Conservation (phyloP, 495 filamentous ascomycete species). For the Penicillium tannophilum region DNA sequence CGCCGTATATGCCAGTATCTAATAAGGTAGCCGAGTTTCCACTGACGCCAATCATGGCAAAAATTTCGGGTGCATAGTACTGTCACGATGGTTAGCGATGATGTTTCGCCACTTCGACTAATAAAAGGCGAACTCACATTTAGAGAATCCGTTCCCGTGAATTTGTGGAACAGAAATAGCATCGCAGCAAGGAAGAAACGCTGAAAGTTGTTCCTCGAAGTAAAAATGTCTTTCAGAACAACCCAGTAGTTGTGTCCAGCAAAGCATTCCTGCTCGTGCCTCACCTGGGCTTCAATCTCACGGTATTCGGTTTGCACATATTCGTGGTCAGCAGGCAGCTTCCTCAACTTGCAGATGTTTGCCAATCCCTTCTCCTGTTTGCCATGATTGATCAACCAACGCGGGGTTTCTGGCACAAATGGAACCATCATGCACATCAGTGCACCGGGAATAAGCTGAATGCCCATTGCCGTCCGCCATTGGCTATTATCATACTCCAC, state of each 20-base stretch:
- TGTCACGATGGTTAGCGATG: constrained; percentile 8
- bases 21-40: constrained; percentile 38
- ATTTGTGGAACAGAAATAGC: constrained; percentile 46
- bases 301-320: constrained; percentile 53
- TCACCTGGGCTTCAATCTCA: constrained; percentile 30
- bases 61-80: constrained; percentile 49
- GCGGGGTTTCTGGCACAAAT: constrained; percentile 52
- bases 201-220: constrained; percentile 25
- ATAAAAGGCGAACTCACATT: constrained; percentile 17
- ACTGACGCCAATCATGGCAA: constrained; percentile 38
- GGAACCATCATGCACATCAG: constrained; percentile 63
- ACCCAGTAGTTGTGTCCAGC: constrained; percentile 30
- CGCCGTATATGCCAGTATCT: constrained; percentile 46
- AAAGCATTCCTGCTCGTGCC: constrained; percentile 29
- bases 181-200: constrained; percentile 36
- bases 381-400: constrained; percentile 54
- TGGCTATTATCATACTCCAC: constrained; percentile 37
- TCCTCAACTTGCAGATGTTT: constrained; percentile 59
- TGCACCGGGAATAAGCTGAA: constrained; percentile 51
- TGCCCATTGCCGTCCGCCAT: constrained; percentile 49
- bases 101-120: too few relatives aligned
- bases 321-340: constrained; percentile 55
- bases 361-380: constrained; percentile 50
- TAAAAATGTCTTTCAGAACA: constrained; percentile 29
- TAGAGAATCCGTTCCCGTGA: constrained; percentile 42